These are phyloP conservation scores for Chloris gayana DNA, from an alignment of 176 grass and related monocot genomes.

Conservation along the genomic window DNA sequence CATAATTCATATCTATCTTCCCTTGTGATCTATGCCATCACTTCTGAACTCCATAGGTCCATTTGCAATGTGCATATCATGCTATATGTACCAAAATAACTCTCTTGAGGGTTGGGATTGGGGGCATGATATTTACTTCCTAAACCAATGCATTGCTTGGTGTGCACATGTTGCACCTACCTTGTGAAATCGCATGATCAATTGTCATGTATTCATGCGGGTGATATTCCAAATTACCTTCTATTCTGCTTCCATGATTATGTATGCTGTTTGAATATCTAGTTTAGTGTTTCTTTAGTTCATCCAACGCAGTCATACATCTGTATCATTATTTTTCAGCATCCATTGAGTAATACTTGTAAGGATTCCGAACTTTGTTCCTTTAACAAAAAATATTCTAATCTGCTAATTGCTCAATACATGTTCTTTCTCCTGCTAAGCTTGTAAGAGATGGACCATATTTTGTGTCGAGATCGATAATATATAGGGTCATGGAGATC, in stretches of 20 bases:
- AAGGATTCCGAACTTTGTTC: slow-evolving; percentile 31
- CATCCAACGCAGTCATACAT: neutral
- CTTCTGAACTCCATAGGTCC: neutral
- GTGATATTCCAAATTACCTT: neutral
- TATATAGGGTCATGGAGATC: neutral
- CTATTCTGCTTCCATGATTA: neutral
- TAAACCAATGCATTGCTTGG: slow-evolving; percentile 5
- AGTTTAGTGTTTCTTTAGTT: neutral
- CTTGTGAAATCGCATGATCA: neutral
- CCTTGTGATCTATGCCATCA: neutral
- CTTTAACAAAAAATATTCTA: neutral
- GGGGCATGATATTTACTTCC: neutral
- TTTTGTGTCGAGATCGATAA: neutral
- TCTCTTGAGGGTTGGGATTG: neutral
- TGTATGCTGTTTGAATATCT: neutral
- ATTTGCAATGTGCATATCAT: neutral
- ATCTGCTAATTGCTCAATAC: neutral
- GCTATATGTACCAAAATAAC: slow-evolving; percentile 12
- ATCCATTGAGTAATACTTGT: slow-evolving; percentile 16
- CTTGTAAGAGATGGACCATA: neutral
- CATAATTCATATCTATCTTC: neutral
- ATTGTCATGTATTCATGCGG: too few species aligned
- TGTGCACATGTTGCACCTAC: neutral
- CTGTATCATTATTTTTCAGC: neutral
- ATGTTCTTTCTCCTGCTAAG: neutral